Percentiles rank a stretch among this genome's conserved stretches.
phyloP scores from a whole-genome alignment of 1,139 yeast genomes.

The Hansenula lynferdii region DNA sequence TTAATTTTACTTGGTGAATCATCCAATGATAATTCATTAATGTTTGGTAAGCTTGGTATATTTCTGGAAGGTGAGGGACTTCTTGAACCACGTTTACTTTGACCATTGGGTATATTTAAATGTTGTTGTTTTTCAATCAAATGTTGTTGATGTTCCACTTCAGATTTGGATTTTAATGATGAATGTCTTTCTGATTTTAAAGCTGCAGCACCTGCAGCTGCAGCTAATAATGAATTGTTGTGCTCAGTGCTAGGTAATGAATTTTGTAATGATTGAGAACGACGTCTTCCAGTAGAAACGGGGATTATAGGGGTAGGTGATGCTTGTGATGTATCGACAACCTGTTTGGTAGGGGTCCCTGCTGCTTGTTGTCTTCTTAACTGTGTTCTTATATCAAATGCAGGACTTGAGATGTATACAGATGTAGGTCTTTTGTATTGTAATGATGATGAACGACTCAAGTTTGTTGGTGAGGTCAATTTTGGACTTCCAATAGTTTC shows the following conservation, averaged over 20 bases:
- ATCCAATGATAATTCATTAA: constrained; percentile 6
- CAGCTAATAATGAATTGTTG: constrained; percentile 5
- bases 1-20: not conserved
- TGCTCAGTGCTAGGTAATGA: constrained; percentile 1
- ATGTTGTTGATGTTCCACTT: constrained; percentile 1
- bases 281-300: constrained; percentile 6
- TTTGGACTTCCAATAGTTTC: constrained; percentile 1
- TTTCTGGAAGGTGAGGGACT: constrained; percentile 9
- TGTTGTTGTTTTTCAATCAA: constrained; percentile 2
- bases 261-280: constrained; percentile 20
- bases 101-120: not conserved
- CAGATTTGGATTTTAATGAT: constrained; percentile 14
- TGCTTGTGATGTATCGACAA: too few relatives aligned
- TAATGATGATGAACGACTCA: constrained; percentile 16
- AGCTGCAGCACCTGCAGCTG: constrained; percentile 20
- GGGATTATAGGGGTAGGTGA: too few relatives aligned
- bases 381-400: constrained; percentile 23
- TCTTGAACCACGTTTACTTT: constrained; percentile 4
- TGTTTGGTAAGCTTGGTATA: constrained; percentile 3
- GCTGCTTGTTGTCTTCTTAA: constrained; percentile 19
- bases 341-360: constrained; percentile 1
- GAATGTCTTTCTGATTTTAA: constrained; percentile 15
- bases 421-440: constrained; percentile 18
- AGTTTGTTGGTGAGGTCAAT: constrained; percentile 11
- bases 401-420: constrained; percentile 17